These are phyloP conservation scores for Aquilaria sinensis DNA, from an alignment of 345 rosid species.

Conservation along the genomic window DNA sequence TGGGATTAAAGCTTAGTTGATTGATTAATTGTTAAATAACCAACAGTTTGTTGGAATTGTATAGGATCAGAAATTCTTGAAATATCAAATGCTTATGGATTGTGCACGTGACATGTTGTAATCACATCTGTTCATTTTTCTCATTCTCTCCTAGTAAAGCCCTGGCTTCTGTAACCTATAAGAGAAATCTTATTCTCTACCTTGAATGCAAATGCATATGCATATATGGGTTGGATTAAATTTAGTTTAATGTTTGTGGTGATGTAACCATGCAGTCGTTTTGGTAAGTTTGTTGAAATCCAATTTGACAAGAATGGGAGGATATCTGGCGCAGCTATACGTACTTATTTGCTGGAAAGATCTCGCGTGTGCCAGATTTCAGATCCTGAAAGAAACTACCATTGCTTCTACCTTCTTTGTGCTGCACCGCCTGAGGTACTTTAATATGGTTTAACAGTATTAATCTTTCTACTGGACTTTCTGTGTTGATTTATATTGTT, in stretches of 20 bases:
- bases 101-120: too few species aligned
- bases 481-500: background rate
- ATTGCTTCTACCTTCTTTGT: conserved; percentile 93
- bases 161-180: background rate
- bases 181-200: background rate
- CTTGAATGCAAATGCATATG: background rate
- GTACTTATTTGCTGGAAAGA: conserved; percentile 90
- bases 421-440: conserved; percentile 88
- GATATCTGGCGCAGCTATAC: conserved; percentile 90
- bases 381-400: conserved; percentile 88
- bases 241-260: conserved; percentile 16
- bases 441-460: background rate
- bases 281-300: conserved; percentile 92
- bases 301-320: conserved; percentile 90
- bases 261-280: conserved; percentile 52
- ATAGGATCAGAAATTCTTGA: too few species aligned
- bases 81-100: too few species aligned
- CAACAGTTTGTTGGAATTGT: too few species aligned
- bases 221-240: background rate
- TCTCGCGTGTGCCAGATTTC: conserved; percentile 97
- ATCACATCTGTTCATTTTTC: too few species aligned
- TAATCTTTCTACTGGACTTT: conserved; percentile 4
- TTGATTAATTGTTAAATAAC: too few species aligned
- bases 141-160: background rate
- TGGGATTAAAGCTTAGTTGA: too few species aligned